These are phyloP conservation scores for Ramaria rubella DNA, from an alignment of 768 basidiomycete genomes.

Conservation along the genomic window DNA sequence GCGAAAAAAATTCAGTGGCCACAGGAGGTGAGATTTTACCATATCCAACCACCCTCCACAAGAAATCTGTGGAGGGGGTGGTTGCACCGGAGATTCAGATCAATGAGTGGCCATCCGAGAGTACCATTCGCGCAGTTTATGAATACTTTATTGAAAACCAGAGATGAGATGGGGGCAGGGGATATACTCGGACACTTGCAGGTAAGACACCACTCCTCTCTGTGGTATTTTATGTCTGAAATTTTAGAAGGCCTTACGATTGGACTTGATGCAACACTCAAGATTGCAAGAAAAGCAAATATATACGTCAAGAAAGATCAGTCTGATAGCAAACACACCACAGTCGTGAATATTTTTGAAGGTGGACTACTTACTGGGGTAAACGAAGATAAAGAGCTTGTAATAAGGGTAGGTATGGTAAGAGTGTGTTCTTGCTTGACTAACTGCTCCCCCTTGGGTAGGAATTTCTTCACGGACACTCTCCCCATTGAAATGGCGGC, in stretches of 20 bases:
- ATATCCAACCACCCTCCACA: neutral
- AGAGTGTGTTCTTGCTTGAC: neutral
- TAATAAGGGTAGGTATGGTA: neutral
- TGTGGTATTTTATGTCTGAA: neutral
- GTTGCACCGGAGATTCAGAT: neutral
- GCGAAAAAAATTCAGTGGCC: no score
- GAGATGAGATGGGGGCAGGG: neutral
- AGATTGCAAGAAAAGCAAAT: conserved; percentile 1
- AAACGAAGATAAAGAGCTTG: conserved; percentile 4
- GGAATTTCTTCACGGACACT: neutral
- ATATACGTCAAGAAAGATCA: neutral
- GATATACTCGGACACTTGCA: conserved; percentile 1
- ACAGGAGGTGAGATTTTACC: neutral
- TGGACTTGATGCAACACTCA: neutral
- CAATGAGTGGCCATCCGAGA: neutral
- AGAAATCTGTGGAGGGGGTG: neutral
- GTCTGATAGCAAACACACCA: neutral
- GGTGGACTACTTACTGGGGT: conserved; percentile 1
- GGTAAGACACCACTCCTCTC: neutral
- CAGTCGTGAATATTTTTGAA: neutral
- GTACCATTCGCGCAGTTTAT: neutral
- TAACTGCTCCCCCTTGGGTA: neutral
- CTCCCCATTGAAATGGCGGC: no score
- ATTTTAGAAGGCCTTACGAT: neutral
- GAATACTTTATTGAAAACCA: no score